Evolutionary conservation across 2,329 filamentous ascomycete genomes (phyloP), one percentile per base, ranked within the genome.

Genomic region (Exophiala bonariae): DNA sequence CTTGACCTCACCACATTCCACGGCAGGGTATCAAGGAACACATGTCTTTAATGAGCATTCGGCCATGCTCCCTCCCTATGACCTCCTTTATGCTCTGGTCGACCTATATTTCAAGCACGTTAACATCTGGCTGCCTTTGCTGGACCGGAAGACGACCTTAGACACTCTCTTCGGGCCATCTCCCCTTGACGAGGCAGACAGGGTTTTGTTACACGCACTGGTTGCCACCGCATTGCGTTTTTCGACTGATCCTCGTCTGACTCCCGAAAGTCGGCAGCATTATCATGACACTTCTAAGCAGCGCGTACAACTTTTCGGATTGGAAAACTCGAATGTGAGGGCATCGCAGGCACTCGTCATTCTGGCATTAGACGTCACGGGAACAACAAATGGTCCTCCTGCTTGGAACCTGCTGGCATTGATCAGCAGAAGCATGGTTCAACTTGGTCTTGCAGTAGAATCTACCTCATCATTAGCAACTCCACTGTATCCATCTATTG

Each of bases 401-500:
- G 90, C 89, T 2, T 95, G 90, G 90, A 95, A 95, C 62, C 78
- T 96, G 48, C 82, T 96, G 66, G 90, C 91, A 5, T 71, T 96
- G 41, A 95, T 96, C 52, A 91, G 89, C 1, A 81, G 91, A 16
- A 90, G 88, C 5, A 89, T 95, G 1, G 89, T 96, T 2, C 90
- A 96, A 65, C 74, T 96, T 1, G 91, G 91, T 0, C 71, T 96
- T 19, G 85, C 89, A 0, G 88, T 92, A 1, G 91, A 96, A 64
- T 82, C 81, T 4, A 90, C 85, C 20, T 93, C 89, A 0, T 82
- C 86, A 5, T 83, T 87, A 9, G 83, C 92, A 1, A 85, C 88
- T 2, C 89, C 89, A 1, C 79, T 83, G 45, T 89, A 86, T 63
- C 83, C 85, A 2, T 95, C 91, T 0, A 96, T 96, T 37, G 95